Conservation (phyloP, 2,329 filamentous ascomycete genomes). For the Fusarium torreyae region DNA sequence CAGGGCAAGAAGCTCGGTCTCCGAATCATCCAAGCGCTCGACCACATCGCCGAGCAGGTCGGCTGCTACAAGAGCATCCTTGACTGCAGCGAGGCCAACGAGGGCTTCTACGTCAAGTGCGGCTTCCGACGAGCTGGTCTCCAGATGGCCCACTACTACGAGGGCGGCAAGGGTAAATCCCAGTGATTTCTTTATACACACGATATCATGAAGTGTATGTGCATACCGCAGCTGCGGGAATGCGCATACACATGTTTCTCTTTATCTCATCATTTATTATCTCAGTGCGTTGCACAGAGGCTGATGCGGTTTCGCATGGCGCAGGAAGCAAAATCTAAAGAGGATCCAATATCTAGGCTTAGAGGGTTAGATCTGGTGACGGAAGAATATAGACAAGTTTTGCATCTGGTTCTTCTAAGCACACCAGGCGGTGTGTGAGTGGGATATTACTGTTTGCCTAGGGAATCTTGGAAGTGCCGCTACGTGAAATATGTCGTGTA, state of each 20-base stretch:
- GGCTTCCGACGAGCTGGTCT: conserved; percentile 92
- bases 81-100: conserved; percentile 95
- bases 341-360: conserved; percentile 22
- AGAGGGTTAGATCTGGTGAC: conserved; percentile 37
- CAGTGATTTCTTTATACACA: conserved; percentile 46
- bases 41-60: conserved; percentile 87
- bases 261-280: conserved; percentile 28
- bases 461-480: neutral
- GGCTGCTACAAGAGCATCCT: conserved; percentile 98
- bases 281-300: conserved; percentile 39
- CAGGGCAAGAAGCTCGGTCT: conserved; percentile 97
- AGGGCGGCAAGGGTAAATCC: conserved; percentile 66
- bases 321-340: conserved; percentile 52
- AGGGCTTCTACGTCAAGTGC: conserved; percentile 98
- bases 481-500: conserved; percentile 16
- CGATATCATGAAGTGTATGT: neutral
- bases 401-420: neutral
- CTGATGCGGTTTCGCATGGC: conserved; percentile 49
- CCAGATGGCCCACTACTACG: conserved; percentile 98
- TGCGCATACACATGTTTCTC: conserved; percentile 13
- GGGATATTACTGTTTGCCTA: neutral
- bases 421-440: neutral
- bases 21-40: conserved; percentile 92
- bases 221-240: neutral
- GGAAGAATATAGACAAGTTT: conserved; percentile 40